Base-by-base conservation (phyloP, 768 basidiomycete species). In the Polyporus arcularius region DNA sequence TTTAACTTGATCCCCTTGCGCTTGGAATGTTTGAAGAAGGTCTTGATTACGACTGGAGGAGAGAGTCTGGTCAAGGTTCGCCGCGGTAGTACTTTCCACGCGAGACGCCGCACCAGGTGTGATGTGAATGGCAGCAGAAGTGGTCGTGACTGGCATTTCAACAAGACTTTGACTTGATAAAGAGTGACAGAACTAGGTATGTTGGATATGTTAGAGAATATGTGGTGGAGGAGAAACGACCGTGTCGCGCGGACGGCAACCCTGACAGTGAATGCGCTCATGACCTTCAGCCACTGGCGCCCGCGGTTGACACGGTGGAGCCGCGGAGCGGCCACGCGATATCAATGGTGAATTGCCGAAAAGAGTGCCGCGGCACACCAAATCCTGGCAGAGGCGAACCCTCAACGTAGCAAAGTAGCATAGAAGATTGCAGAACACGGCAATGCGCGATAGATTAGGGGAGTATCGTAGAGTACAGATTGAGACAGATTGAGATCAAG, bases 121-220 rank as follows among this genome's bases (percentile, higher is more conserved):
- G 50, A 85, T 85, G 68, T 84, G 79, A 1, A 79, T 65, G 0
- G 84, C 83, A 6, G 83, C 82, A n/a, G 83, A 79, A 4, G 76
- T 62, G 4, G 84, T 86, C 26, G 78, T 78, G 30, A 85, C 81
- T 26, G 82, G 78, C 84, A 86, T 83, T 28, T 10, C 32, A 10
- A 31, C 12, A 30, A 43, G 16, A 9, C 49, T 12, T 10, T 45
- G 43, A 8, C n/a, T 15, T 45, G 43, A n/a, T 9, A 21, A 16
- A 45, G 43, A 45, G 43, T 43, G 43, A n/a, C 21, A 18, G n/a
- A 43, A 43, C 18, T 43, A 15, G 42, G 42, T 43, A 43, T 15
- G 18, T 43, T 5, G 15, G 4, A 43, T 43, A 43, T 10, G 9
- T 43, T 43, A 41, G 46, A 15, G 7, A 38, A 12, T 15, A 39